Base-by-base conservation (phyloP, 345 rosid species). In the Lumnitzera racemosa region DNA sequence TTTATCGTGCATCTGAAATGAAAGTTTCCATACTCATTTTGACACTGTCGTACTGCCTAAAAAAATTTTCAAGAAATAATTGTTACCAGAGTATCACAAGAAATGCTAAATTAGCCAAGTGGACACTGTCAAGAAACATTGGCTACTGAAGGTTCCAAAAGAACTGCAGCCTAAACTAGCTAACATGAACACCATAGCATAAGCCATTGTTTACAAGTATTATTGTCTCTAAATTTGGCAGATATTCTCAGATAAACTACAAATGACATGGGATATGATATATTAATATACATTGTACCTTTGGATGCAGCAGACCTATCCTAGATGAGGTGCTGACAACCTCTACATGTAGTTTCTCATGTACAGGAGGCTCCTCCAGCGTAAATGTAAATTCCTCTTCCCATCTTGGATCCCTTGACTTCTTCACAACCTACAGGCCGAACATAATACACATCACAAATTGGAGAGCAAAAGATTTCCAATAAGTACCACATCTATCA, bases 341-440 rank as follows among this genome's bases (percentile, higher is more conserved):
- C 80, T 92, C 96, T 56, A 84, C 85, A 15, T 85, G 98, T 27
- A 92, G 29, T 76, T 77, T 92, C 47, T 89, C 94, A 16, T 78
- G 73, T 15, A 53, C 41, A 1, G 98, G 98, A 61, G 95, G 87
- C 73, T 87, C 96, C 8, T 89, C 98, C 48, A 89, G 75, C 64
- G 73, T 63, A 64, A 87, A 89, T 53, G 77, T 55, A 70, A 89
- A 92, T 62, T 87, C 96, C 70, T 92, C 94, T 55, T 76, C 91
- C 98, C 98, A 92, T 72, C 91, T 87, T 29, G 97, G 98, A 75
- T 89, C 96, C 71, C 98, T 74, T 67, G 78, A 87, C 82, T 92
- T 92, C 86, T 89, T 89, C 58, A 92, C 68, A 13, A 62, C 67
- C 97, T 87, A 36, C 11, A 9, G 43, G 89, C 50, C 64, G 1